Percentiles rank a stretch among this genome's conserved stretches.
Conservation (phyloP, 345 rosid genomes). For the Sonneratia alba region DNA sequence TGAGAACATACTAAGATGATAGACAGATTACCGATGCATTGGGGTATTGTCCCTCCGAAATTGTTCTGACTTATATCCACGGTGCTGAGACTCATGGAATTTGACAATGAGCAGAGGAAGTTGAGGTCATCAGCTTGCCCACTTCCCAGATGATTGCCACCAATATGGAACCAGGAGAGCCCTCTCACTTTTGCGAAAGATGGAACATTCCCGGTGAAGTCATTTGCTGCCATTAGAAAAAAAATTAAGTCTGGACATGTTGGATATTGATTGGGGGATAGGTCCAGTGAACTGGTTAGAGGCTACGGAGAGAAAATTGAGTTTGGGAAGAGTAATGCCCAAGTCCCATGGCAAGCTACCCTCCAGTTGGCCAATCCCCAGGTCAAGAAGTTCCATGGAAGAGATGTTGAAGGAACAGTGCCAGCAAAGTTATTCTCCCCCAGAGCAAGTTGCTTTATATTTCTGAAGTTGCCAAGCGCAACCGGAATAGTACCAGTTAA, state of each 20-base stretch:
- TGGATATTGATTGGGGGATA: constrained; percentile 2
- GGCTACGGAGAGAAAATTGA: neutral
- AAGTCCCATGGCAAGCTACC: constrained; percentile 1
- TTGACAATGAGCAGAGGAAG: constrained; percentile 5
- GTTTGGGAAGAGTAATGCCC: constrained; percentile 3
- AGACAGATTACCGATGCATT: constrained; percentile 6
- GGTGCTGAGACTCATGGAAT: neutral
- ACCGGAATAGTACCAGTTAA: neutral
- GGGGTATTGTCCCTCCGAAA: constrained; percentile 4
- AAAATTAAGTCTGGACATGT: neutral
- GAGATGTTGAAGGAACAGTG: constrained; percentile 4
- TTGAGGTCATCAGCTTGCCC: constrained; percentile 3
- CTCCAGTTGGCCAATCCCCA: neutral
- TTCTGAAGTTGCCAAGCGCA: neutral
- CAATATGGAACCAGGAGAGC: neutral
- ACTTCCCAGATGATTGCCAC: neutral
- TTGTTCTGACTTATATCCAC: neutral
- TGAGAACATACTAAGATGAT: neutral
- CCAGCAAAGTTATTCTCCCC: constrained; percentile 1
- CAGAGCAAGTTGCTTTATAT: neutral
- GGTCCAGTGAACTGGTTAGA: neutral
- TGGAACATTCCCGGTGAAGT: constrained; percentile 1
- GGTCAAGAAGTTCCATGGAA: constrained; percentile 2
- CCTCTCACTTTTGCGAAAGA: neutral
- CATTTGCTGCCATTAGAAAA: neutral